Percentiles rank a stretch among this genome's conserved stretches.
phyloP scores from a whole-genome alignment of 2,329 filamentous ascomycete genomes.

The Salinomyces thailandicus region DNA sequence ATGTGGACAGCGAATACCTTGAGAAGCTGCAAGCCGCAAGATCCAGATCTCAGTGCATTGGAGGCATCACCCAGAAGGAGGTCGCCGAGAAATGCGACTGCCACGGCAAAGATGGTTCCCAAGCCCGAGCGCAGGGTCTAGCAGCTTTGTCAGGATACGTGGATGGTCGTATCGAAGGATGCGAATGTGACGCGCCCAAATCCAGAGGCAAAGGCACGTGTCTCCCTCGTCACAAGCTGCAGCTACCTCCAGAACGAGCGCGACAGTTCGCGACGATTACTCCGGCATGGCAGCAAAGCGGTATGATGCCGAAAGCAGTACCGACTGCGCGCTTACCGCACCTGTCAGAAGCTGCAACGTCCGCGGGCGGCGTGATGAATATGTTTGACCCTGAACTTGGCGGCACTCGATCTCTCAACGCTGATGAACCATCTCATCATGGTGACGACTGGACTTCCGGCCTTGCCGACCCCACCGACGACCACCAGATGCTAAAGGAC shows the following conservation, averaged over 20 bases:
- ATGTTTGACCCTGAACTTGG: conserved; percentile 18
- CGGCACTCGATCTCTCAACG: conserved; percentile 15
- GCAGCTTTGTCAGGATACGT: too few relatives aligned
- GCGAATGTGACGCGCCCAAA: background rate
- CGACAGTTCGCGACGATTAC: conserved; percentile 21
- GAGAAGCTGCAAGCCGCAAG: background rate
- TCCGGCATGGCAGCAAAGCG: conserved; percentile 20
- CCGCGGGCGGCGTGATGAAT: conserved; percentile 24
- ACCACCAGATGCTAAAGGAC: conserved; percentile 12
- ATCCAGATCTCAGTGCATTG: background rate
- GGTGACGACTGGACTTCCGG: conserved; percentile 1
- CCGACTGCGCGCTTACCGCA: conserved; percentile 6
- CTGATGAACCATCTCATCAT: conserved; percentile 10
- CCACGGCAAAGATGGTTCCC: background rate
- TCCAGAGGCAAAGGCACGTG: background rate
- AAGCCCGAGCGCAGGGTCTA: too few relatives aligned
- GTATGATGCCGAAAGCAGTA: conserved; percentile 19
- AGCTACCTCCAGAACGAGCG: conserved; percentile 19
- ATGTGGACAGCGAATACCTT: background rate
- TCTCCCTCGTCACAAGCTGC: conserved; percentile 18
- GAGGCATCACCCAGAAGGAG: background rate
- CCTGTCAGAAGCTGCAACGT: conserved; percentile 6
- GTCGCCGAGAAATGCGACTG: background rate
- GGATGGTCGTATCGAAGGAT: background rate
- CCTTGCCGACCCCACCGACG: background rate